Evolutionary conservation across 176 grass and related monocot genomes (phyloP).

Genomic region (Hsuehochloa calcarea): DNA sequence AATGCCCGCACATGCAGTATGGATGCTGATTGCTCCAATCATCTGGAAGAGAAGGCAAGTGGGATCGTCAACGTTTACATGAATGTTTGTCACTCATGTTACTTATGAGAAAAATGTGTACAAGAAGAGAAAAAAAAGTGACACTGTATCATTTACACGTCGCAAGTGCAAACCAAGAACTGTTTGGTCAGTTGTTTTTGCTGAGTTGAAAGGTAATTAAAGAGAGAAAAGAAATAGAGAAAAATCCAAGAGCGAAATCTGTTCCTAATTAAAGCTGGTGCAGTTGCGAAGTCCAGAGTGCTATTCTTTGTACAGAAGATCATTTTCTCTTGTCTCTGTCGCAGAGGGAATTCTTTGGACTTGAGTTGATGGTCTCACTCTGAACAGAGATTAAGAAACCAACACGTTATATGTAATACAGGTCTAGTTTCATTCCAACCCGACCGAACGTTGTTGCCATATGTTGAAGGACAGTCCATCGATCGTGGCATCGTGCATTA

Average conservation of each 20-base stretch:
- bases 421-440: background rate
- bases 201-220: background rate
- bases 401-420: background rate
- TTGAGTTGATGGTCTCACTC: background rate
- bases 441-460: background rate
- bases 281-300: background rate
- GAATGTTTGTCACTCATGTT: background rate
- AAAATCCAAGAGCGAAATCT: background rate
- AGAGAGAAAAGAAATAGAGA: background rate
- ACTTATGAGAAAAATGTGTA: background rate
- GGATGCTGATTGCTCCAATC: constrained; percentile 30
- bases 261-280: background rate
- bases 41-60: constrained; percentile 24
- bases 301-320: background rate
- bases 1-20: constrained; percentile 21
- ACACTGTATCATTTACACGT: background rate
- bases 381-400: background rate
- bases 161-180: background rate
- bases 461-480: background rate
- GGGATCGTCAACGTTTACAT: background rate
- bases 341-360: background rate
- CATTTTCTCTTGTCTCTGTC: background rate
- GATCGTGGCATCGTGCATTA: too few relatives aligned
- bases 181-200: background rate
- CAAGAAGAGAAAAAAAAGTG: background rate